Conservation (phyloP, 1,284 basidiomycete genomes). For the Meripilus lineatus region DNA sequence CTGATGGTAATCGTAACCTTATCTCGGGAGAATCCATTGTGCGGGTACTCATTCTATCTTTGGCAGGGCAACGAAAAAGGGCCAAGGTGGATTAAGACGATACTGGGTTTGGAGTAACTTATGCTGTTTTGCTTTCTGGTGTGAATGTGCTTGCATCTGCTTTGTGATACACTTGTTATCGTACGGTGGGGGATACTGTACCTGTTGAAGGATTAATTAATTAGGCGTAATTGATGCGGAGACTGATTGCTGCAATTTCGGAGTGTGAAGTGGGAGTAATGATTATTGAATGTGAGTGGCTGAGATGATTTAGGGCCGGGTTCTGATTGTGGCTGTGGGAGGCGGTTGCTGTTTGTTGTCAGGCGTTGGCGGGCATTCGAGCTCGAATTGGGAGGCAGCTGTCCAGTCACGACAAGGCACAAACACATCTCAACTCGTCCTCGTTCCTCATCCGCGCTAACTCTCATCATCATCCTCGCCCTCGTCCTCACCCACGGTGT, state of each 20-base stretch:
- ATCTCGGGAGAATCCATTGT: too few relatives aligned
- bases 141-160: too few relatives aligned
- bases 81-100: background rate
- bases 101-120: conserved; percentile 1
- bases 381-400: too few relatives aligned
- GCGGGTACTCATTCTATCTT: too few relatives aligned
- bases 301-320: conserved; percentile 15
- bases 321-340: conserved; percentile 13
- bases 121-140: too few relatives aligned
- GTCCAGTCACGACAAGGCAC: conserved; percentile 16
- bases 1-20: conserved; percentile 6
- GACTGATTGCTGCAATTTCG: too few relatives aligned
- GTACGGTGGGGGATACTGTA: too few relatives aligned
- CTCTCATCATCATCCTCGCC: conserved; percentile 14
- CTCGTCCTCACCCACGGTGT: conserved; percentile 13
- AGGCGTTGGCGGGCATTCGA: conserved; percentile 20
- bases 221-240: too few relatives aligned
- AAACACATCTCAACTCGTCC: conserved; percentile 9
- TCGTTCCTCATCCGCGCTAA: too few relatives aligned
- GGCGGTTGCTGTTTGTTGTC: conserved; percentile 18
- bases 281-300: background rate
- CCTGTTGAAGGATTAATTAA: too few relatives aligned
- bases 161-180: too few relatives aligned
- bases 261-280: background rate
- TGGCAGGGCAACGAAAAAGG: background rate